A percentile compares a stretch with the other conserved stretches of the same genome.
phyloP scores from a whole-genome alignment of 768 basidiomycete species.

The Hypsizygus marmoreus region DNA sequence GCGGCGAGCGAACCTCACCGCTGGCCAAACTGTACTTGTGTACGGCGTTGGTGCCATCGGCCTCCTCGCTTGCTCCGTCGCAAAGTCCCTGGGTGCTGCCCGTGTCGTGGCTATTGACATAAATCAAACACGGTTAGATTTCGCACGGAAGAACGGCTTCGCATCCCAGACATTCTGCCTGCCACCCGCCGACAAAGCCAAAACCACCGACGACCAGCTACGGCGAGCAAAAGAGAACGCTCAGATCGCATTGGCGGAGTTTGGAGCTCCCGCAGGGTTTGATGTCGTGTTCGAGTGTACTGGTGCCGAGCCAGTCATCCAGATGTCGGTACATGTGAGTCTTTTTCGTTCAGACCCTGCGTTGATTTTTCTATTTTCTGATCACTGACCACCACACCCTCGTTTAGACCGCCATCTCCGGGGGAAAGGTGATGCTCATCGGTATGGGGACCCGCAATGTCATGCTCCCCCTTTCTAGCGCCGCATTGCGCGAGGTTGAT shows the following conservation, averaged over 20 bases:
- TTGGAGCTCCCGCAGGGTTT: conserved; percentile 74
- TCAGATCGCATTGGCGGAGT: conserved; percentile 50
- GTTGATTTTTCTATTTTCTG: conserved; percentile 5
- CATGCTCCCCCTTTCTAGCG: conserved; percentile 78
- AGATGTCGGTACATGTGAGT: conserved; percentile 88
- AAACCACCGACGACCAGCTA: conserved; percentile 58
- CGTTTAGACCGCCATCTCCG: conserved; percentile 72
- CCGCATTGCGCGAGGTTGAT: conserved; percentile 89
- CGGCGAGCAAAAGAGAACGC: conserved; percentile 62
- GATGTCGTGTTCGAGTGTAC: conserved; percentile 96
- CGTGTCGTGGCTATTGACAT: conserved; percentile 83
- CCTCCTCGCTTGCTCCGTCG: conserved; percentile 82
- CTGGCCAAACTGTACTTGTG: conserved; percentile 77
- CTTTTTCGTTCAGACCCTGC: conserved; percentile 2
- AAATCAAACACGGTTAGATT: conserved; percentile 77
- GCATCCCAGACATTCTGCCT: conserved; percentile 73
- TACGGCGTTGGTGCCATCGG: conserved; percentile 95
- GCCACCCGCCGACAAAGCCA: conserved; percentile 47
- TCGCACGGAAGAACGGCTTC: conserved; percentile 76
- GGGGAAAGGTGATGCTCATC: conserved; percentile 90
- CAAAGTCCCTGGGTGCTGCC: conserved; percentile 68
- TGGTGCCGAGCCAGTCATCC: conserved; percentile 89
- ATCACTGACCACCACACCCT: conserved; percentile 13
- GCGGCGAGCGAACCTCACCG: conserved; percentile 41
- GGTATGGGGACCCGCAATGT: conserved; percentile 93